Conservation (phyloP, 2,329 filamentous ascomycete genomes). For the Ramularia collo-cygni region DNA sequence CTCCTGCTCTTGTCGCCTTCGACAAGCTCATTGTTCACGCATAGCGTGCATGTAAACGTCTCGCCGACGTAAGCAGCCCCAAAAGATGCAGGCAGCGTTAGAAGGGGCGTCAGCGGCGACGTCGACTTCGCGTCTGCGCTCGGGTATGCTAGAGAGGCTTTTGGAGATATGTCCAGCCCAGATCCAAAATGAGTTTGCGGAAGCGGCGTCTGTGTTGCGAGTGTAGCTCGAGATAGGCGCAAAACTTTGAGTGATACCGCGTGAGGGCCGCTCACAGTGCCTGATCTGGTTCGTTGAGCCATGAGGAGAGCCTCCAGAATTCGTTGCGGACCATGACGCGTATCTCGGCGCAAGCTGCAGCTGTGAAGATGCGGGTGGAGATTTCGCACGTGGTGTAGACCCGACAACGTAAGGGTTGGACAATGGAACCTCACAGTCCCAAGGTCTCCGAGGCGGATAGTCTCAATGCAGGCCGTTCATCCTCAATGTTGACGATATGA, state of each 20-base stretch:
- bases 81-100: conserved; percentile 85
- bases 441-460: too few species aligned
- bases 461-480: too few species aligned
- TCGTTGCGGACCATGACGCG: background rate
- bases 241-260: conserved; percentile 76
- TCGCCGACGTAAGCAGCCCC: conserved; percentile 94
- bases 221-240: conserved; percentile 73
- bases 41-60: conserved; percentile 88
- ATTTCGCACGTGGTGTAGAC: too few species aligned
- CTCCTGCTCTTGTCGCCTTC: conserved; percentile 34
- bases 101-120: conserved; percentile 53
- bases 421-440: too few species aligned
- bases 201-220: conserved; percentile 62
- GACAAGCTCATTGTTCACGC: conserved; percentile 79
- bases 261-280: conserved; percentile 53
- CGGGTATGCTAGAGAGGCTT: conserved; percentile 70
- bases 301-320: conserved; percentile 4
- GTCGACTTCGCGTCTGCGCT: conserved; percentile 40
- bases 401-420: too few species aligned
- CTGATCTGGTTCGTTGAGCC: conserved; percentile 30
- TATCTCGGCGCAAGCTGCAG: background rate
- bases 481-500: too few species aligned
- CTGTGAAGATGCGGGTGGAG: too few species aligned
- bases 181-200: conserved; percentile 44
- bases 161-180: conserved; percentile 43